These are phyloP conservation scores for Mycena sanguinolenta DNA, from an alignment of 768 basidiomycete species.

Conservation along the genomic window DNA sequence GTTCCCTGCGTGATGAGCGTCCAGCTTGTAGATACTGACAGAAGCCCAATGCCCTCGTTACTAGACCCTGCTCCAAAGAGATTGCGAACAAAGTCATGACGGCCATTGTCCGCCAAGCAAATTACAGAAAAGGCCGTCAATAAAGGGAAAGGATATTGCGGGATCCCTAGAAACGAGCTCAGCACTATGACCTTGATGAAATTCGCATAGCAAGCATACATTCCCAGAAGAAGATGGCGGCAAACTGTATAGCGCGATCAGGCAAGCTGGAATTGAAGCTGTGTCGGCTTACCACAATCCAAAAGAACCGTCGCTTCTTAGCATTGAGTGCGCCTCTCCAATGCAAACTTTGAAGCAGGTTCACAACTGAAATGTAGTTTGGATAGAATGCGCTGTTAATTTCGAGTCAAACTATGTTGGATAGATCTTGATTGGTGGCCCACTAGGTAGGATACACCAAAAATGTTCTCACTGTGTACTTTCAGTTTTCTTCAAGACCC, in stretches of 20 bases:
- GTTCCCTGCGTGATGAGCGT: constrained; percentile 68
- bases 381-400: constrained; percentile 61
- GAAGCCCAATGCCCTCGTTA: constrained; percentile 65
- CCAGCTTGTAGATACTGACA: constrained; percentile 64
- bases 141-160: constrained; percentile 43
- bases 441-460: constrained; percentile 68
- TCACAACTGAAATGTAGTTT: constrained; percentile 64
- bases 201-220: constrained; percentile 16
- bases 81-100: constrained; percentile 56
- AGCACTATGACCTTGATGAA: neutral
- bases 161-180: constrained; percentile 22
- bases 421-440: constrained; percentile 12
- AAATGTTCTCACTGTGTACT: constrained; percentile 55
- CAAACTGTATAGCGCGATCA: constrained; percentile 41
- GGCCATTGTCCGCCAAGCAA: constrained; percentile 62
- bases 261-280: neutral
- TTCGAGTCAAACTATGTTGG: neutral
- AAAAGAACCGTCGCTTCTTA: constrained; percentile 67
- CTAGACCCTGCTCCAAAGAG: constrained; percentile 60
- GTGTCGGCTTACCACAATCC: constrained; percentile 60
- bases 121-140: constrained; percentile 63
- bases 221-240: constrained; percentile 64
- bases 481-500: neutral
- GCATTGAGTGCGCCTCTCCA: constrained; percentile 63
- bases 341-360: constrained; percentile 66